phyloP scores from a whole-genome alignment of 306 rosid genomes.

The Astragalus membranaceus region DNA sequence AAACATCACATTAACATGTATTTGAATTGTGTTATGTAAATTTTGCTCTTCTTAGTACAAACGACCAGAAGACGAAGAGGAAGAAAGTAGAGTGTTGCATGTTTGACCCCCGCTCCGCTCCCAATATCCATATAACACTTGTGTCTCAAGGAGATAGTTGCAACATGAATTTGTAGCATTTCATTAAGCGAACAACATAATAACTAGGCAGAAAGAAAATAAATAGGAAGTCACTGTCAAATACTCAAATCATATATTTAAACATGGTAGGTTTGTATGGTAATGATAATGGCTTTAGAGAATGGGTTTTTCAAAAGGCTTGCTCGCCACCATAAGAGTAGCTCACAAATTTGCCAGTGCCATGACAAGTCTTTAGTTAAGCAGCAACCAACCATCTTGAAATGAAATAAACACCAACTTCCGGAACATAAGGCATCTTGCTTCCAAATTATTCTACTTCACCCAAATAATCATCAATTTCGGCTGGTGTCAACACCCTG shows the following conservation, averaged over 20 bases:
- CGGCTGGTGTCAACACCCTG: constrained; percentile 95
- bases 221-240: background rate
- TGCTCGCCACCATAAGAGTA: constrained; percentile 17
- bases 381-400: background rate
- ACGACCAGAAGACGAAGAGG: no score
- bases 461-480: constrained; percentile 88
- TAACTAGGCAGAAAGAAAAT: no score
- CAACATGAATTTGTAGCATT: no score
- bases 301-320: constrained; percentile 14
- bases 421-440: constrained; percentile 13
- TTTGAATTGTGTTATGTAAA: no score
- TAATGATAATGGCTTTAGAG: background rate
- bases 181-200: no score
- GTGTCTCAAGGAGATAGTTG: no score
- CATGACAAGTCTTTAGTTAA: background rate
- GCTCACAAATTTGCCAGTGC: constrained; percentile 19
- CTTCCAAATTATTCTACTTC: constrained; percentile 73
- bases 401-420: constrained; percentile 20
- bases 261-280: constrained; percentile 13
- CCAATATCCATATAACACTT: no score
- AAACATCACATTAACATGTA: no score
- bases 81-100: no score
- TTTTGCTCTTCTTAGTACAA: no score
- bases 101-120: no score
- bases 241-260: background rate